Conservation (phyloP, 495 filamentous ascomycete species). For the Penicillium malachiteum region DNA sequence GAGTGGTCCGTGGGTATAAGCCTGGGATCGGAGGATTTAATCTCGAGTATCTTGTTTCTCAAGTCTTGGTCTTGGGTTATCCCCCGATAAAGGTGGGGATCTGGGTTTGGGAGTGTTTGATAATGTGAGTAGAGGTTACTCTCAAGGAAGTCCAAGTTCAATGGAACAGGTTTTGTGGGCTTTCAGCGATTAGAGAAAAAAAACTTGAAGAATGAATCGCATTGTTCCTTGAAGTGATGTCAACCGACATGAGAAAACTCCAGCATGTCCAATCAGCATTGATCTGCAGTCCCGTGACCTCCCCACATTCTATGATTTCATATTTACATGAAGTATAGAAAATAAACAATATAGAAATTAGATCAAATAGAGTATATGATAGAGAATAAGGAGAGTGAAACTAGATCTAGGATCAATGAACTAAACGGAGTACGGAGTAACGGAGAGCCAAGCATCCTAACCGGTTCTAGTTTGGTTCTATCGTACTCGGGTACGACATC, state of each 20-base stretch:
- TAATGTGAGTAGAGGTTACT: too few relatives aligned
- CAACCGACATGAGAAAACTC: background rate
- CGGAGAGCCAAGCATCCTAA: background rate
- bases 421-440: background rate
- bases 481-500: background rate
- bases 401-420: background rate
- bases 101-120: too few relatives aligned
- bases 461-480: background rate
- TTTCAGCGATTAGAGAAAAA: background rate
- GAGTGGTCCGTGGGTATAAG: background rate
- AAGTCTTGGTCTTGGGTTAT: too few relatives aligned
- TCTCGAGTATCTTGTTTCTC: too few relatives aligned
- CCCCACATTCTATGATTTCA: conserved; percentile 2
- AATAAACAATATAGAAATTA: background rate
- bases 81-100: too few relatives aligned
- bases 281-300: conserved; percentile 18
- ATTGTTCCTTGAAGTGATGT: background rate
- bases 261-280: background rate
- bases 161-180: background rate
- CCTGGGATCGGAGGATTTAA: too few relatives aligned
- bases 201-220: background rate
- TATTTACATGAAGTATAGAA: background rate
- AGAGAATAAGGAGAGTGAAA: background rate
- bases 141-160: too few relatives aligned
- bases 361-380: background rate